phyloP scores from a whole-genome alignment of 495 filamentous ascomycete genomes.

The Antarctomyces pellizariae region DNA sequence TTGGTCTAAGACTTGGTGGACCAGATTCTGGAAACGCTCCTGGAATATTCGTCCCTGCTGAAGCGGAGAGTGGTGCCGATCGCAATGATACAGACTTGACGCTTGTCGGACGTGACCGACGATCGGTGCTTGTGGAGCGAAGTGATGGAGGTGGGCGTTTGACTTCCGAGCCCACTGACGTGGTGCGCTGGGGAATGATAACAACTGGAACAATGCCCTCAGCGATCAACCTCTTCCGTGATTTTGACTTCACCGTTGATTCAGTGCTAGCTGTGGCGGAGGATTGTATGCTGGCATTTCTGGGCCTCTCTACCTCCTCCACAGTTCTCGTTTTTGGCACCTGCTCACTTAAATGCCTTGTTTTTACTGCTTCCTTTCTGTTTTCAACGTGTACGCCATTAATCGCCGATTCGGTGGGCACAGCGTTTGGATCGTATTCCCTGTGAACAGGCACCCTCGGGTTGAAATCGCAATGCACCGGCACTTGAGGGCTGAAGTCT shows the following conservation, averaged over 20 bases:
- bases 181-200: constrained; percentile 42
- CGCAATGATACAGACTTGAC: constrained; percentile 20
- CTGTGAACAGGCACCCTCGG: constrained; percentile 20
- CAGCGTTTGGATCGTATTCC: constrained; percentile 21
- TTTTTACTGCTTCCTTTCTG: too few species aligned
- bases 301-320: too few species aligned
- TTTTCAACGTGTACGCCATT: constrained; percentile 18
- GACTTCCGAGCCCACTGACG: constrained; percentile 35
- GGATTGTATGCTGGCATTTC: constrained; percentile 32
- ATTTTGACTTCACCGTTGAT: constrained; percentile 22
- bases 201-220: constrained; percentile 40
- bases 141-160: constrained; percentile 22
- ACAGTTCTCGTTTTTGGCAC: too few species aligned
- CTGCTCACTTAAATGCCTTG: too few species aligned
- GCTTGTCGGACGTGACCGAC: constrained; percentile 22
- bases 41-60: constrained; percentile 19
- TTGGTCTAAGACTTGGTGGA: too few species aligned
- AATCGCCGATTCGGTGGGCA: constrained; percentile 23
- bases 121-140: constrained; percentile 29
- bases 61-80: constrained; percentile 23
- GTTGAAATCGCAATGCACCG: constrained; percentile 27
- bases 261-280: constrained; percentile 30
- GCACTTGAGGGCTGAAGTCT: constrained; percentile 29
- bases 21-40: too few species aligned
- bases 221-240: constrained; percentile 29